A percentile compares a stretch with the other conserved stretches of the same genome.
Conservation (phyloP, 441 rosid genomes). For the Pelargonium cotyledonis region DNA sequence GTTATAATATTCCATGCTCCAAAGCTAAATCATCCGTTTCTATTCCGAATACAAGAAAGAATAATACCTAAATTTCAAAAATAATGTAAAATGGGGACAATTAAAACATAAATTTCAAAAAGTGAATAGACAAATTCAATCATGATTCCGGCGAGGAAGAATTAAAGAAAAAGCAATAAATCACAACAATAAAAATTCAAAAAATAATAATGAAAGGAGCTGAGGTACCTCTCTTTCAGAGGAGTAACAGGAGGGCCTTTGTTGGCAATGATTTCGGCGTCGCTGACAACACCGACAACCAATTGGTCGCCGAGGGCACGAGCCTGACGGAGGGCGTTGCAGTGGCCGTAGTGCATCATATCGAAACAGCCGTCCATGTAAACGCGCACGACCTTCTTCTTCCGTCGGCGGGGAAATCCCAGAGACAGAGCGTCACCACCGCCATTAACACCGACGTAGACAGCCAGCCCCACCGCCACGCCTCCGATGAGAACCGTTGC, state of each 20-base stretch:
- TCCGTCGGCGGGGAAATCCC: conserved; percentile 16
- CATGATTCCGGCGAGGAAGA: background rate
- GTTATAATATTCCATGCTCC: too few relatives aligned
- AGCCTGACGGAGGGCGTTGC: conserved; percentile 89
- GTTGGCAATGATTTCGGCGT: conserved; percentile 84
- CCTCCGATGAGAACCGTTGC: conserved; percentile 1
- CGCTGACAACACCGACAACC: conserved; percentile 87
- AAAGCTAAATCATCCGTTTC: background rate
- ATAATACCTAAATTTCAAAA: background rate
- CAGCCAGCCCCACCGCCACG: background rate
- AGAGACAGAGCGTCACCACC: background rate
- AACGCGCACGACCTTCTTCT: conserved; percentile 65
- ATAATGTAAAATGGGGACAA: background rate
- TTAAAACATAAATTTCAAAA: background rate
- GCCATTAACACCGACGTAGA: background rate
- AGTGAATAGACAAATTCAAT: background rate
- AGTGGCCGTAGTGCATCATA: conserved; percentile 96
- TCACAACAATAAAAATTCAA: too few relatives aligned
- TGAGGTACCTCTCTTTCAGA: conserved; percentile 72
- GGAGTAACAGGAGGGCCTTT: conserved; percentile 91
- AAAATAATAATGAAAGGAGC: background rate
- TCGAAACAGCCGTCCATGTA: conserved; percentile 99
- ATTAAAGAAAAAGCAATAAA: conserved; percentile 5
- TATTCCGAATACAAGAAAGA: background rate
- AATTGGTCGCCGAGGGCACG: conserved; percentile 81